Percentiles rank a stretch among this genome's conserved stretches.
These are phyloP conservation scores for Daldinia loculata DNA, from an alignment of 495 filamentous ascomycete species.

Conservation along the genomic window DNA sequence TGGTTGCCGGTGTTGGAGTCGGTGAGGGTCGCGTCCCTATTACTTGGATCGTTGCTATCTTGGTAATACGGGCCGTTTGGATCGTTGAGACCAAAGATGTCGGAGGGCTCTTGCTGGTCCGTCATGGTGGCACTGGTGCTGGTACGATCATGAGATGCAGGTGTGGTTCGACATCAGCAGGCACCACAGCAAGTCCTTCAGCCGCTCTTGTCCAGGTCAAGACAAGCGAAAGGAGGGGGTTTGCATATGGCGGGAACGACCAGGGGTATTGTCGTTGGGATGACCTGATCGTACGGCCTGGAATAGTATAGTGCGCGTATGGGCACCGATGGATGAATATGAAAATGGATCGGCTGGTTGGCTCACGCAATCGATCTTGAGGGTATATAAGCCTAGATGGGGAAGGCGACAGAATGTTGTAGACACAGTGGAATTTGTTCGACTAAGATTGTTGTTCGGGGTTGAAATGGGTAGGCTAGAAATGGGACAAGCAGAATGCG, in stretches of 20 bases:
- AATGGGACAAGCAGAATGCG: slow-evolving; percentile 14
- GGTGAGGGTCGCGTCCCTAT: slow-evolving; percentile 44
- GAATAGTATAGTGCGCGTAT: slow-evolving; percentile 40
- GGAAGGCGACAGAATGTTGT: slow-evolving; percentile 21
- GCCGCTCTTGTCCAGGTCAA: slow-evolving; percentile 35
- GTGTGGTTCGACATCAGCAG: slow-evolving; percentile 48
- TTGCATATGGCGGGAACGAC: slow-evolving; percentile 39
- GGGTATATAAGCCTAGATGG: slow-evolving; percentile 31
- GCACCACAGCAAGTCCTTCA: slow-evolving; percentile 37
- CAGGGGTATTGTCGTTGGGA: slow-evolving; percentile 34
- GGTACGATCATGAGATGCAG: slow-evolving; percentile 50
- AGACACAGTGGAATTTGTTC: background rate
- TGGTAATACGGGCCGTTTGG: slow-evolving; percentile 44
- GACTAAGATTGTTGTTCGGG: slow-evolving; percentile 17
- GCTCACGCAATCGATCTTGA: slow-evolving; percentile 28
- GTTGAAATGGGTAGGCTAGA: slow-evolving; percentile 22
- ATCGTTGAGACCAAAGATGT: slow-evolving; percentile 47
- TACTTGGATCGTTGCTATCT: slow-evolving; percentile 38
- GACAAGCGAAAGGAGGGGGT: slow-evolving; percentile 43
- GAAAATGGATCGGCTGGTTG: slow-evolving; percentile 31
- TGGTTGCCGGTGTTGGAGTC: slow-evolving; percentile 41
- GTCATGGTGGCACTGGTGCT: slow-evolving; percentile 44
- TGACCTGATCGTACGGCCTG: slow-evolving; percentile 41
- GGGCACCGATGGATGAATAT: slow-evolving; percentile 35
- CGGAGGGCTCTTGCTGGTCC: slow-evolving; percentile 44